Evolutionary conservation across 805 yeast genomes (phyloP), one percentile per base, ranked within the genome.

Genomic region (Zygosaccharomyces kombuchaensis): DNA sequence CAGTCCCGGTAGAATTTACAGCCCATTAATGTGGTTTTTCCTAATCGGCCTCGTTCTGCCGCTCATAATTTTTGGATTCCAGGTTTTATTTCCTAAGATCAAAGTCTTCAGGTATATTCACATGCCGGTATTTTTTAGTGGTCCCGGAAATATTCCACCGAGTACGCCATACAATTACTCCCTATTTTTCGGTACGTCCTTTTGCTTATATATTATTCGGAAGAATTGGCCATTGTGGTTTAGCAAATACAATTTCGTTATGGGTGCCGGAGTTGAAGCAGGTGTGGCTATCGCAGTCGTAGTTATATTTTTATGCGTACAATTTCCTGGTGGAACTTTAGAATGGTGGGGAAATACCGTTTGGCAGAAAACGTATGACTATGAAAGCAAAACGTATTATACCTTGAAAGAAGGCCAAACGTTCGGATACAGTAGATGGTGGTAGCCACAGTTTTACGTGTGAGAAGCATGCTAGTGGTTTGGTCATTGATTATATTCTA

Each of bases 131-230:
- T 81, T 87, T 44, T 74, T 85, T 55, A 69, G 74, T 14, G 75
- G 78, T 6, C 65, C 77, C n/a, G 82, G 81, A 36, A 71, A 73
- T 53, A 78, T 82, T 55, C 90, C 91, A 12, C 90, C 91, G 34
- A 83, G 86, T 31, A 81, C 88, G 4, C 80, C 85, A 23, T 82
- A 81, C 62, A 81, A 80, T 60, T 81, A 80, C 62, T 74, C 81
- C 1, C 72, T 77, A 19, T 80, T 78, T 30, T 69, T 78, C 40
- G 62, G 67, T 2, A 54, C 75, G 44, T 73, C 80, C 7, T 72
- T 65, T 45, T 52, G 68, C 25, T 70, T 78, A 60, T 71, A 71
- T 54, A 59, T 65, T 31, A 64, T 80, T 37, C 76, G 73, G 50
- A 68, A 66, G 36, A 66, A 66, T 47, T 78, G 76, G 66, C 67